Evolutionary conservation across 2,329 filamentous ascomycete species (phyloP).

Genomic region (Fusarium metavorans): DNA sequence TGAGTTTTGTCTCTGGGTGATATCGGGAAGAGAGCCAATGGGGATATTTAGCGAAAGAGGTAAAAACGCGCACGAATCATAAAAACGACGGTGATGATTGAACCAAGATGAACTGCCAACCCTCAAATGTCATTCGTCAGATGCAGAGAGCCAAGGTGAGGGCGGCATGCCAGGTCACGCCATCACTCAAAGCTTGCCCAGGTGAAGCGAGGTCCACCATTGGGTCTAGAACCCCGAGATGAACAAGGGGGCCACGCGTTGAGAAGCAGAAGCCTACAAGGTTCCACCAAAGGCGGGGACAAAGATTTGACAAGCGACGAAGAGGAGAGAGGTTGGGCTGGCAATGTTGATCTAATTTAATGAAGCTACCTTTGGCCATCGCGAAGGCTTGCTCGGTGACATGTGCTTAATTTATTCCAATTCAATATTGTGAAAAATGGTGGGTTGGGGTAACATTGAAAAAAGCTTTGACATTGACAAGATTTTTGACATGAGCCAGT

Average conservation of each 20-base stretch:
- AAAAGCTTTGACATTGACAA: neutral
- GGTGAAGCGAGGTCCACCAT: neutral
- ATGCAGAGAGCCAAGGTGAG: neutral
- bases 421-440: neutral
- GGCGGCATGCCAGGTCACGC: constrained; percentile 1
- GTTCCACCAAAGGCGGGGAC: constrained; percentile 19
- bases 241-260: constrained; percentile 29
- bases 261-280: constrained; percentile 10
- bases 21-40: constrained; percentile 4
- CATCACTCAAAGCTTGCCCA: constrained; percentile 3
- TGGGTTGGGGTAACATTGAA: neutral
- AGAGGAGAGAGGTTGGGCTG: neutral
- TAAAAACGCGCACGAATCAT: neutral
- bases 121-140: no score
- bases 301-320: neutral
- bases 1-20: neutral
- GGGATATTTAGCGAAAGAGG: constrained; percentile 4
- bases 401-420: neutral
- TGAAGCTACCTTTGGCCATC: neutral
- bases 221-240: constrained; percentile 8
- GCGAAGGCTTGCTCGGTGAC: neutral
- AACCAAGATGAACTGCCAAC: neutral
- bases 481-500: neutral
- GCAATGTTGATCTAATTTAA: neutral
- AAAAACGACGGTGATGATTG: neutral